Evolutionary conservation across 352 stramenopile species (phyloP).

Genomic region (Phytophthora fragariaefolia): DNA sequence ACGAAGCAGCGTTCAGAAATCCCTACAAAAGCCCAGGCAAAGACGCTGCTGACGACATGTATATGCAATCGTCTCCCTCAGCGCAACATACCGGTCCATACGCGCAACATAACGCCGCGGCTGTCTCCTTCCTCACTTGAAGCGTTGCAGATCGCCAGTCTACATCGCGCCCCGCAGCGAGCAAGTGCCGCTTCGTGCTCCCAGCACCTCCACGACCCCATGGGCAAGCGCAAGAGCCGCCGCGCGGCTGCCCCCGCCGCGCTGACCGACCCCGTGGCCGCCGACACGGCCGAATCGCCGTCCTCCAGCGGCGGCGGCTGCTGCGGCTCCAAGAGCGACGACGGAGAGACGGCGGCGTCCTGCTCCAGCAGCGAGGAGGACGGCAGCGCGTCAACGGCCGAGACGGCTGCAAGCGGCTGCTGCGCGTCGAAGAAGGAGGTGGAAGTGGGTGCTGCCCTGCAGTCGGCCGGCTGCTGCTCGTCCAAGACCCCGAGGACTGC

Average conservation of each 20-base stretch:
- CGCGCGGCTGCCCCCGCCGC: not conserved
- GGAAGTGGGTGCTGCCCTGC: no score
- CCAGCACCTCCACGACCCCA: not conserved
- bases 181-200: no score
- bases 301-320: conserved; percentile 3
- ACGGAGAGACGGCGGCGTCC: conserved; percentile 27
- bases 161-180: conserved; percentile 2
- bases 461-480: conserved; percentile 21
- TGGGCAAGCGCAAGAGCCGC: conserved; percentile 28
- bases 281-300: not conserved
- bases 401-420: not conserved
- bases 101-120: no score
- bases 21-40: no score
- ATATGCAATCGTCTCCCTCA: no score
- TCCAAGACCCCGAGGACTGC: not conserved
- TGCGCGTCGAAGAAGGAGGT: no score
- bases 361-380: conserved; percentile 32
- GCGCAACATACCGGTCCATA: no score
- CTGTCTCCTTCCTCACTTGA: conserved; percentile 9
- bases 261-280: not conserved
- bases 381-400: not conserved
- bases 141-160: conserved; percentile 14
- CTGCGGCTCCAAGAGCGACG: conserved; percentile 32
- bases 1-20: no score
- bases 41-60: no score